Evolutionary conservation across 306 rosid genomes (phyloP).

Genomic region (Ormosia emarginata): DNA sequence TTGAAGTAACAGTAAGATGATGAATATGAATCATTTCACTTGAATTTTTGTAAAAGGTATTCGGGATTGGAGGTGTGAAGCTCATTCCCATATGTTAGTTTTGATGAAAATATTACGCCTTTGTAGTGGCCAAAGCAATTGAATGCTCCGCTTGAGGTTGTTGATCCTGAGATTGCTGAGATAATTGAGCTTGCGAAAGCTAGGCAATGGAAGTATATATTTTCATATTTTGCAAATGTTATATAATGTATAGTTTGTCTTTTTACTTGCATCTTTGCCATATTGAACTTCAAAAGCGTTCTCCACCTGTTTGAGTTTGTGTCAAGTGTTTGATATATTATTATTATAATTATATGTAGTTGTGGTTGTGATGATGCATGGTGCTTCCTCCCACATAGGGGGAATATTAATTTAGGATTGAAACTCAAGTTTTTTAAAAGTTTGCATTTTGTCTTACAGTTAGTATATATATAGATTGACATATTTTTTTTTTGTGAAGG

Average conservation of each 20-base stretch:
- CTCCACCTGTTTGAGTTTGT: background rate
- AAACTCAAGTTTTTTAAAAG: background rate
- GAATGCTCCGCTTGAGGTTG: conserved; percentile 81
- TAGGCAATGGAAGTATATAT: conserved; percentile 83
- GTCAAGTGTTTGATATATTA: background rate
- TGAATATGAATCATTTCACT: background rate
- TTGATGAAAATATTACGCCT: background rate
- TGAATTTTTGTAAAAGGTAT: background rate
- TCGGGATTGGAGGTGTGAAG: background rate
- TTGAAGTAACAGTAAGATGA: conserved; percentile 57
- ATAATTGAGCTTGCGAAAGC: conserved; percentile 96
- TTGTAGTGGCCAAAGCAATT: conserved; percentile 94
- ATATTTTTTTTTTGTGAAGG: conserved; percentile 40
- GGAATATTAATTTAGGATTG: background rate
- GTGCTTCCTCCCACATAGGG: background rate
- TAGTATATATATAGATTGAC: no score
- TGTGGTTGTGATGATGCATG: background rate
- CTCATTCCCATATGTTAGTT: background rate
- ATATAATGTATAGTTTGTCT: no score
- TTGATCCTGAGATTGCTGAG: conserved; percentile 90
- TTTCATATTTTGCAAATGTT: no score
- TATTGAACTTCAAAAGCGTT: background rate
- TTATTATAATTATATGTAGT: background rate
- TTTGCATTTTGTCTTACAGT: background rate
- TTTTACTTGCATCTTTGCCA: background rate